Evolutionary conservation across 768 basidiomycete genomes (phyloP).

Genomic region (Trametes meyenii): DNA sequence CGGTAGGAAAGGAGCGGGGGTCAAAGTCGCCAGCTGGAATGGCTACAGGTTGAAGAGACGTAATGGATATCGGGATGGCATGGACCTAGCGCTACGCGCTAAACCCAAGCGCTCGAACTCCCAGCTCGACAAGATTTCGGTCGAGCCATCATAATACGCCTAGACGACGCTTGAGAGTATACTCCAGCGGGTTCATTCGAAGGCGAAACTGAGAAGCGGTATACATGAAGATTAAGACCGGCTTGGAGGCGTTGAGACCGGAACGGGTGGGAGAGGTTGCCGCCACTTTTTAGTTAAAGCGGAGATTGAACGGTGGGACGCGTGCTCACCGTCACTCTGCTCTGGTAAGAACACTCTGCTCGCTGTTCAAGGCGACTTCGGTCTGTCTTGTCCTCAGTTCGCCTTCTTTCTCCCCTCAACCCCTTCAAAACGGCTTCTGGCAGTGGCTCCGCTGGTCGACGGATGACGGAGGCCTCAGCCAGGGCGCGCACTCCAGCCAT

Average conservation of each 20-base stretch:
- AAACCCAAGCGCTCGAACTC: too few relatives aligned
- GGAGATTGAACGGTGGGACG: slow-evolving; percentile 20
- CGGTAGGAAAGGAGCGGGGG: too few relatives aligned
- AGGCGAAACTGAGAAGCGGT: not conserved
- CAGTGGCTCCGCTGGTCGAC: slow-evolving; percentile 39
- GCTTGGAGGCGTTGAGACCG: slow-evolving; percentile 16
- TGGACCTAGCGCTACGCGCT: too few relatives aligned
- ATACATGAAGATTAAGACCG: not conserved
- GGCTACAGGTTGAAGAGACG: too few relatives aligned
- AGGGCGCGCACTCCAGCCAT: slow-evolving; percentile 68
- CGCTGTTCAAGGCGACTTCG: slow-evolving; percentile 34
- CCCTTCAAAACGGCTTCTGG: slow-evolving; percentile 41
- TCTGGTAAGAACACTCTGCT: slow-evolving; percentile 23
- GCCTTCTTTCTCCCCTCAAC: slow-evolving; percentile 24
- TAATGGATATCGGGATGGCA: too few relatives aligned
- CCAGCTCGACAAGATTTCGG: too few relatives aligned
- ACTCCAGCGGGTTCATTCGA: too few relatives aligned
- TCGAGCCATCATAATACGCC: too few relatives aligned
- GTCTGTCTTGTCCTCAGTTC: slow-evolving; percentile 30
- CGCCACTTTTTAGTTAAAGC: slow-evolving; percentile 34
- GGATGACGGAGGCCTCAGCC: slow-evolving; percentile 39
- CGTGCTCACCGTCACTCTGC: slow-evolving; percentile 23
- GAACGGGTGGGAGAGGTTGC: slow-evolving; percentile 11
- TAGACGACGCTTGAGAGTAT: too few relatives aligned
- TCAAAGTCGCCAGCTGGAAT: too few relatives aligned